phyloP scores from a whole-genome alignment of 331 rosid genomes.

The Quercus tomentella region DNA sequence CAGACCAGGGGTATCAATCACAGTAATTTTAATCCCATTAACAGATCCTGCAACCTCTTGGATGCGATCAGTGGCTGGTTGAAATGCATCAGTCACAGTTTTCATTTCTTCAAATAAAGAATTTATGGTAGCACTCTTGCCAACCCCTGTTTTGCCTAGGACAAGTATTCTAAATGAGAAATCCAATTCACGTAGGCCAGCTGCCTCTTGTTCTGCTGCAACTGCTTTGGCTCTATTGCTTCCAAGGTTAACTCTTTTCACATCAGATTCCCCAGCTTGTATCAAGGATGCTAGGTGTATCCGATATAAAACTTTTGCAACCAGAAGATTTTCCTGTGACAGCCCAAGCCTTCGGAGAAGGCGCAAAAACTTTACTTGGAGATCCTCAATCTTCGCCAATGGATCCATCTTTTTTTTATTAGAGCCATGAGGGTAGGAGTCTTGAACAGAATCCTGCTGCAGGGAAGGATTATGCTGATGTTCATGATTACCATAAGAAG shows the following conservation, averaged over 20 bases:
- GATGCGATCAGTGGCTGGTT: slow-evolving; percentile 77
- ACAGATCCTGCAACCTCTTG: slow-evolving; percentile 74
- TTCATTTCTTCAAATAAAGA: slow-evolving; percentile 77
- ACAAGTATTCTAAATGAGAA: slow-evolving; percentile 84
- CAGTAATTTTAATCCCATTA: slow-evolving; percentile 61
- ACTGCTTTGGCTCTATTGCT: slow-evolving; percentile 44
- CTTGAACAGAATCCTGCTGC: slow-evolving; percentile 35
- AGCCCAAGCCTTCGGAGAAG: slow-evolving; percentile 63
- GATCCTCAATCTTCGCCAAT: slow-evolving; percentile 57
- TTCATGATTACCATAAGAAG: slow-evolving; percentile 40
- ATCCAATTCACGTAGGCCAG: slow-evolving; percentile 50
- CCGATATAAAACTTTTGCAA: slow-evolving; percentile 80
- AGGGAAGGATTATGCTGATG: slow-evolving; percentile 28
- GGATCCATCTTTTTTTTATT: slow-evolving; percentile 45
- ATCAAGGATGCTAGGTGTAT: slow-evolving; percentile 91
- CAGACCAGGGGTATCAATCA: slow-evolving; percentile 95
- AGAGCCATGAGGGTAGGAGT: slow-evolving; percentile 18
- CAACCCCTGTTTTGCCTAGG: slow-evolving; percentile 94
- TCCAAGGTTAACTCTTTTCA: slow-evolving; percentile 53
- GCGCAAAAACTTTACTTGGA: slow-evolving; percentile 71
- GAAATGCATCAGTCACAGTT: slow-evolving; percentile 78
- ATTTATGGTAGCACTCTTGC: slow-evolving; percentile 98
- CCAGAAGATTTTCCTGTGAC: slow-evolving; percentile 67
- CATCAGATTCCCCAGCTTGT: slow-evolving; percentile 67
- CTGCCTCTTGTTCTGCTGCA: slow-evolving; percentile 63